phyloP scores from a whole-genome alignment of 306 rosid species.

The Castanea sativa region DNA sequence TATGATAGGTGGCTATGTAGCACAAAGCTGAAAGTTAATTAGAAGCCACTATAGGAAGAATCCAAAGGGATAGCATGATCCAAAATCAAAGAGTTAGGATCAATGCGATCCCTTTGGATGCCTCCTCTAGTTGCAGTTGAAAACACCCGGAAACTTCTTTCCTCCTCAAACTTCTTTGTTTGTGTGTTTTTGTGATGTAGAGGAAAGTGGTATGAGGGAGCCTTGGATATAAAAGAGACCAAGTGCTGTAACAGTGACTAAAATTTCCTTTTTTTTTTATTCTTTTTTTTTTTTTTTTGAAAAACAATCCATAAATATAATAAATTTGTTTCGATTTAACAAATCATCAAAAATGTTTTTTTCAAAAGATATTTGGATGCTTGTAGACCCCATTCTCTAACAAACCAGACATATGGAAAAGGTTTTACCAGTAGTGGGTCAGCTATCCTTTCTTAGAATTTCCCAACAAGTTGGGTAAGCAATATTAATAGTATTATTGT shows the following conservation, averaged over 20 bases:
- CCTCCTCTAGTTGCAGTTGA: slow-evolving; percentile 37
- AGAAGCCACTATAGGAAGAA: slow-evolving; percentile 44
- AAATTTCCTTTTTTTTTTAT: not conserved
- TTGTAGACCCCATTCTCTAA: slow-evolving; percentile 27
- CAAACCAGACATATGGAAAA: slow-evolving; percentile 20
- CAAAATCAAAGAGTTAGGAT: slow-evolving; percentile 16
- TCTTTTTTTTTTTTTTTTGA: not conserved
- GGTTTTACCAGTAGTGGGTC: slow-evolving; percentile 12
- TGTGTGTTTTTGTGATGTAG: not conserved
- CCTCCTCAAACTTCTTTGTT: slow-evolving; percentile 1
- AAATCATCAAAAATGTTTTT: slow-evolving; percentile 14
- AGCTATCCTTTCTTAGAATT: slow-evolving; percentile 20
- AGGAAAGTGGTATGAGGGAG: slow-evolving; percentile 26
- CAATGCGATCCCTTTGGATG: slow-evolving; percentile 35
- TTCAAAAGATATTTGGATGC: slow-evolving; percentile 19
- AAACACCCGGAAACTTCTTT: slow-evolving; percentile 8
- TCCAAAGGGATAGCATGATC: slow-evolving; percentile 65
- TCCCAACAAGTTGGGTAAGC: slow-evolving; percentile 26
- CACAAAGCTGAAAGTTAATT: not conserved
- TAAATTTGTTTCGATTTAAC: slow-evolving; percentile 6
- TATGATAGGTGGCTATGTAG: not conserved
- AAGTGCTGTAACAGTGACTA: slow-evolving; percentile 10
- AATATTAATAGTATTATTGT: not conserved
- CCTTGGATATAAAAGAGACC: slow-evolving; percentile 30
- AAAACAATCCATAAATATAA: not conserved